Evolutionary conservation across 345 rosid species (phyloP), one percentile per base, ranked within the genome.

Genomic region (Aquilaria sinensis): DNA sequence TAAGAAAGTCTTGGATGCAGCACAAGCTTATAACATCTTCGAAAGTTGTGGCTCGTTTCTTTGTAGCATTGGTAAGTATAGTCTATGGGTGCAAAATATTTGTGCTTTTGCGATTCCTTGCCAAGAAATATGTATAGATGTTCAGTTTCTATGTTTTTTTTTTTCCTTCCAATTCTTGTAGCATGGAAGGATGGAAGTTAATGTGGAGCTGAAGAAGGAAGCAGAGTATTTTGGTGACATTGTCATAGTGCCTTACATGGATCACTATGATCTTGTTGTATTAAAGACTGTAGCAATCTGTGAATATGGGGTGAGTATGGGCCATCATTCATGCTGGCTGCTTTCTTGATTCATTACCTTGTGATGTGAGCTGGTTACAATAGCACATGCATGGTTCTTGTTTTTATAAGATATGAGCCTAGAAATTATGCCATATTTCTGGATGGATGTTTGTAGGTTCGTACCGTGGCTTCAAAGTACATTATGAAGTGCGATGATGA

Each of bases 1-100:
- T 86, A 72, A 88, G 99, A 74, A 94, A 83, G 81, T 80, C 97
- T 34, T 90, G 99, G 99, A 83, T 94, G 93, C 97, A 86, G 71
- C 91, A 94, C 63, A 76, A 79, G 61, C 85, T 90, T 61, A 75
- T 94, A 65, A 78, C 66, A 72, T 86, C 97, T 47, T 90, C 97
- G 0, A 82, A 74, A 63, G 97, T 82, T 31, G 97, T 94, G 43
- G 92, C 96, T 47, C 85, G 97, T 31, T 94, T 94, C 76, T 94
- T 90, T 43, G 97, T 94, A 47, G 96, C 99, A 53, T 63, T 90
- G 96, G 99, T 90, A 80, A 69, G 85, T 47, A 48, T 60, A 46
- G 55, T 59, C 23, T 60, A 31, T 29, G 14, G 53, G 58, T 3
- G n/a, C 2, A 11, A 0, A 1, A 43, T 52, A 47, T 30, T 29